phyloP scores from a whole-genome alignment of 2,329 filamentous ascomycete species.

The Teratosphaeria gauchensis region DNA sequence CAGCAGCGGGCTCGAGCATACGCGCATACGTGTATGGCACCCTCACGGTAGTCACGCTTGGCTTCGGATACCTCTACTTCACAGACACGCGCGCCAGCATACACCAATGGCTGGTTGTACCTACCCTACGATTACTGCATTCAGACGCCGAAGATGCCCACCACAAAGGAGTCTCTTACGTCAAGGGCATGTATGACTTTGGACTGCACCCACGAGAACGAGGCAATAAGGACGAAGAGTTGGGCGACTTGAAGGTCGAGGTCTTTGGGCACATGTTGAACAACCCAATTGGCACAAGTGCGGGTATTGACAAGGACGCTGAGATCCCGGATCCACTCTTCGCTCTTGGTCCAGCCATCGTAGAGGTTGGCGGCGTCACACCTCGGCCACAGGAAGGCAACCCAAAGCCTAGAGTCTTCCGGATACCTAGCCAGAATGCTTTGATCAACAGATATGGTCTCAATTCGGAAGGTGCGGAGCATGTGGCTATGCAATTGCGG shows the following conservation, averaged over 20 bases:
- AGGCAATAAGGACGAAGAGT: slow-evolving; percentile 44
- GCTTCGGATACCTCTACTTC: slow-evolving; percentile 41
- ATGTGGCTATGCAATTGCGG: slow-evolving; percentile 68
- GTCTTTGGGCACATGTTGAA: slow-evolving; percentile 69
- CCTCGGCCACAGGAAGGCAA: slow-evolving; percentile 84
- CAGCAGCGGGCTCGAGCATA: background rate
- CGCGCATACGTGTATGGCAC: slow-evolving; percentile 6
- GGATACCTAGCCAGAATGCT: slow-evolving; percentile 71
- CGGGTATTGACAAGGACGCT: slow-evolving; percentile 88
- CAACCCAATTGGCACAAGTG: slow-evolving; percentile 92
- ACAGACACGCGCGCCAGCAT: slow-evolving; percentile 46
- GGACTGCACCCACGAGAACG: slow-evolving; percentile 77
- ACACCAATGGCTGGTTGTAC: slow-evolving; percentile 47
- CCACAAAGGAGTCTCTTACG: slow-evolving; percentile 59
- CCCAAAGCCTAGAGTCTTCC: slow-evolving; percentile 76
- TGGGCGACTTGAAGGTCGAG: slow-evolving; percentile 45
- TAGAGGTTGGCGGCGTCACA: slow-evolving; percentile 88
- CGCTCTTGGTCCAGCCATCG: slow-evolving; percentile 71
- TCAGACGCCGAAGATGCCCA: slow-evolving; percentile 89
- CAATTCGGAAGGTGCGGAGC: slow-evolving; percentile 82
- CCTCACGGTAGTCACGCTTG: slow-evolving; percentile 31
- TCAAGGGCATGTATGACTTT: slow-evolving; percentile 64
- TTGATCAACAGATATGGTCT: slow-evolving; percentile 94
- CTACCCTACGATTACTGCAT: slow-evolving; percentile 54
- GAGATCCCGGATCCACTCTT: slow-evolving; percentile 80